A percentile compares a stretch with the other conserved stretches of the same genome.
phyloP scores from a whole-genome alignment of 106 monocot species.

The Dendrobium officinale region DNA sequence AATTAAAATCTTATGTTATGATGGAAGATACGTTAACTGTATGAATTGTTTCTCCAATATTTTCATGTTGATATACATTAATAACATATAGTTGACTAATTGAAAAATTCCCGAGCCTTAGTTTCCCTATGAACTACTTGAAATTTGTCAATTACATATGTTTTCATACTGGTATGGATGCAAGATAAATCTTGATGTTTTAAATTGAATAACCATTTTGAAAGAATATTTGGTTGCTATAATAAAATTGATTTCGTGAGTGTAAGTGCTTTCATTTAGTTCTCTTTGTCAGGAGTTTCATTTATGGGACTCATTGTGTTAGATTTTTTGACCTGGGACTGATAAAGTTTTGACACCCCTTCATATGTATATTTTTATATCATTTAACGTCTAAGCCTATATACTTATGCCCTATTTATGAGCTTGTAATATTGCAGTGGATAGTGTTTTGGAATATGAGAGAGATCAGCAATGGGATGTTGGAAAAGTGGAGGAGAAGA shows the following conservation, averaged over 20 bases:
- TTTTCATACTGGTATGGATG: too few species aligned
- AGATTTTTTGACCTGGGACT: neutral
- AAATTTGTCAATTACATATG: neutral
- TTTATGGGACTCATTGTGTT: neutral
- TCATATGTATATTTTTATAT: neutral
- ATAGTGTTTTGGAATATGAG: slow-evolving; percentile 47
- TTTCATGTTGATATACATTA: neutral
- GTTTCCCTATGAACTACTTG: neutral
- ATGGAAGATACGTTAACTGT: neutral
- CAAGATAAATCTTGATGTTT: neutral
- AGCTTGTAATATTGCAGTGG: slow-evolving; percentile 28
- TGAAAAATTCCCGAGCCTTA: neutral
- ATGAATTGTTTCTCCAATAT: neutral
- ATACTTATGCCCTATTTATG: neutral
- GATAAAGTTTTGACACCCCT: neutral
- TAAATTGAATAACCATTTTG: neutral
- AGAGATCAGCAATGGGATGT: slow-evolving; percentile 50
- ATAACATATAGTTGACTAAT: neutral
- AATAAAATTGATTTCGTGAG: neutral
- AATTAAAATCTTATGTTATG: neutral
- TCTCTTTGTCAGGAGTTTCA: neutral
- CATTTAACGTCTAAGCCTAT: neutral
- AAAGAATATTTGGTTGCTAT: neutral
- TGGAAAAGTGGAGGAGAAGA: slow-evolving; percentile 32
- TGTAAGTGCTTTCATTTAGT: neutral